Conservation (phyloP, 179 eudicot genomes). For the Vitellaria paradoxa region DNA sequence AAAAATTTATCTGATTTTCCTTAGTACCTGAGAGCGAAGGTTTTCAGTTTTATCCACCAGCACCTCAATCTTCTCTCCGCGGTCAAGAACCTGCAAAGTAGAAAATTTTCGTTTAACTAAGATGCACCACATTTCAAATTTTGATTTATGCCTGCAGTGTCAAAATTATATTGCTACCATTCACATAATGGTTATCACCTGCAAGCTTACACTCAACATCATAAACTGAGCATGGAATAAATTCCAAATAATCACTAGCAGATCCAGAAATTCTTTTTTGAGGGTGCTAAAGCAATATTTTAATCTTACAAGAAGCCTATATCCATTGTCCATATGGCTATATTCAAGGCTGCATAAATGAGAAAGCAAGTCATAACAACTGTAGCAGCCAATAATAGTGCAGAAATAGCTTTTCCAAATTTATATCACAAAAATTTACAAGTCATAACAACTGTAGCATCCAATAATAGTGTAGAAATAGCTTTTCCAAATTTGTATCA, state of each 20-base stretch:
- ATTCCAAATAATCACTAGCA: not conserved
- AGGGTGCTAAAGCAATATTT: not conserved
- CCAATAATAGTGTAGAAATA: not conserved
- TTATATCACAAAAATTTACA: not conserved
- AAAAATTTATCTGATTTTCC: not conserved
- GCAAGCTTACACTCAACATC: not conserved
- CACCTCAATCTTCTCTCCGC: slow-evolving; percentile 34
- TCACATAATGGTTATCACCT: not conserved
- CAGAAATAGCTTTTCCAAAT: not conserved
- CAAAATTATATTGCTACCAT: not conserved
- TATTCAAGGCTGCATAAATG: not conserved
- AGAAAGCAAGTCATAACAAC: not conserved
- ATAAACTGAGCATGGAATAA: not conserved
- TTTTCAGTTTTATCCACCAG: slow-evolving; percentile 36
- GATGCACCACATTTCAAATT: not conserved
- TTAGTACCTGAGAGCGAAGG: slow-evolving; percentile 29
- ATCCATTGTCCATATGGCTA: not conserved
- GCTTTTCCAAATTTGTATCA: no score
- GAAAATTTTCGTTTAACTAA: not conserved
- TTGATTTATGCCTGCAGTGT: not conserved
- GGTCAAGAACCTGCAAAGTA: slow-evolving; percentile 27
- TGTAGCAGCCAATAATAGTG: not conserved
- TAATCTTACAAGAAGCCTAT: not conserved
- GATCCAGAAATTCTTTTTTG: not conserved
- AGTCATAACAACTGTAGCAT: not conserved